Percentiles rank a stretch among this genome's conserved stretches.
Conservation (phyloP, 75 land plant genomes). For the Cunninghamia lanceolata region DNA sequence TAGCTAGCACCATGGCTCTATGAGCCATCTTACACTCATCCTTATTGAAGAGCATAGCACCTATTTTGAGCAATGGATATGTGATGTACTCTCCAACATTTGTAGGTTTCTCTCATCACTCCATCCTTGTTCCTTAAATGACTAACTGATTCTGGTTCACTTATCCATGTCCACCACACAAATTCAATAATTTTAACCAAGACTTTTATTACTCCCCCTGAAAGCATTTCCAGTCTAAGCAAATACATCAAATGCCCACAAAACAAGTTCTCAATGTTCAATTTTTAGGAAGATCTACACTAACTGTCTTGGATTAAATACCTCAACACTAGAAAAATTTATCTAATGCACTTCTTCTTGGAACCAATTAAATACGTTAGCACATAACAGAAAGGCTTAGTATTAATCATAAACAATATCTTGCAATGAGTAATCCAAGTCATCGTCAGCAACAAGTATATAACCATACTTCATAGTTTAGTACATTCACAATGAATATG, state of each 20-base stretch:
- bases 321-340: not conserved
- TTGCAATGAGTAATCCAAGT: too few relatives aligned
- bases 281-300: slow-evolving; percentile 65
- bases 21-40: too few relatives aligned
- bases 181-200: slow-evolving; percentile 82
- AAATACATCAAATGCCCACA: slow-evolving; percentile 78
- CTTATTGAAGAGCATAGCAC: too few relatives aligned
- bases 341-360: slow-evolving; percentile 28
- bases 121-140: slow-evolving; percentile 59
- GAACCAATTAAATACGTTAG: not conserved
- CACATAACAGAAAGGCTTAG: not conserved
- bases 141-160: slow-evolving; percentile 60
- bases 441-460: too few relatives aligned
- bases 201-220: slow-evolving; percentile 45
- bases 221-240: slow-evolving; percentile 75
- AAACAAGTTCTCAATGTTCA: slow-evolving; percentile 32
- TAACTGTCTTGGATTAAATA: slow-evolving; percentile 57
- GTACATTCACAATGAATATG: too few relatives aligned
- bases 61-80: too few relatives aligned
- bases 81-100: too few relatives aligned
- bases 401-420: too few relatives aligned
- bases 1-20: too few relatives aligned
- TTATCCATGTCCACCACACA: slow-evolving; percentile 74
- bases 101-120: too few relatives aligned
- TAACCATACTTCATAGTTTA: too few relatives aligned